Conservation (phyloP, 306 rosid species). For the Prunus salicina region DNA sequence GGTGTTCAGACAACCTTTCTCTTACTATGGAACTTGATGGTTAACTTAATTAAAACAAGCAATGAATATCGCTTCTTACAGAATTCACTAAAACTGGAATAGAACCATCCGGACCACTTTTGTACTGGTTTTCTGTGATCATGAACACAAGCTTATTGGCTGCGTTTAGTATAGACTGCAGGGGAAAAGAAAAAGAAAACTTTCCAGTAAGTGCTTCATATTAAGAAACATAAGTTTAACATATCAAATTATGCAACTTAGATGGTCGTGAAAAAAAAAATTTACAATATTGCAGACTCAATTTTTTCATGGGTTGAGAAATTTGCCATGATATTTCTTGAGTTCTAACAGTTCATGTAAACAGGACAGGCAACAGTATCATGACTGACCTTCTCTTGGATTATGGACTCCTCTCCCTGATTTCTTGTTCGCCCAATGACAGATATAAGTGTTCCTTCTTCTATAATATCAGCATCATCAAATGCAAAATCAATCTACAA, state of each 20-base stretch:
- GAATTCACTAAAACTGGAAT: conserved; percentile 81
- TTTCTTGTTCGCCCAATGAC: conserved; percentile 63
- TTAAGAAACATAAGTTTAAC: neutral
- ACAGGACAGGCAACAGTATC: conserved; percentile 2
- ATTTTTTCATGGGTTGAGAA: neutral
- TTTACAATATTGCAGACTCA: neutral
- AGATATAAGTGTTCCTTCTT: conserved; percentile 73
- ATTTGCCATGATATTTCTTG: neutral
- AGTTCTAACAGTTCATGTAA: neutral
- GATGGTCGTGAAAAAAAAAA: neutral
- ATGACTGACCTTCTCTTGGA: conserved; percentile 66
- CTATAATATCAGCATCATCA: conserved; percentile 86
- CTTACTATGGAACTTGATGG: conserved; percentile 3
- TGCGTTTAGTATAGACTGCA: conserved; percentile 64
- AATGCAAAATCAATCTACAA: conserved; percentile 91
- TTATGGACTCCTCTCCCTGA: conserved; percentile 63
- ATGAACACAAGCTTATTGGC: conserved; percentile 62
- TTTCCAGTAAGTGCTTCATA: neutral
- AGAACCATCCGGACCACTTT: conserved; percentile 70
- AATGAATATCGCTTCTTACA: conserved; percentile 53
- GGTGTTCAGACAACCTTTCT: conserved; percentile 12
- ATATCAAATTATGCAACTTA: neutral
- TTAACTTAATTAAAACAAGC: neutral
- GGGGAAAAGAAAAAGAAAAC: neutral
- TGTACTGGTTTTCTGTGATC: conserved; percentile 68